A percentile compares a stretch with the other conserved stretches of the same genome.
phyloP scores from a whole-genome alignment of 2,329 filamentous ascomycete genomes.

The Penicillium sp. region DNA sequence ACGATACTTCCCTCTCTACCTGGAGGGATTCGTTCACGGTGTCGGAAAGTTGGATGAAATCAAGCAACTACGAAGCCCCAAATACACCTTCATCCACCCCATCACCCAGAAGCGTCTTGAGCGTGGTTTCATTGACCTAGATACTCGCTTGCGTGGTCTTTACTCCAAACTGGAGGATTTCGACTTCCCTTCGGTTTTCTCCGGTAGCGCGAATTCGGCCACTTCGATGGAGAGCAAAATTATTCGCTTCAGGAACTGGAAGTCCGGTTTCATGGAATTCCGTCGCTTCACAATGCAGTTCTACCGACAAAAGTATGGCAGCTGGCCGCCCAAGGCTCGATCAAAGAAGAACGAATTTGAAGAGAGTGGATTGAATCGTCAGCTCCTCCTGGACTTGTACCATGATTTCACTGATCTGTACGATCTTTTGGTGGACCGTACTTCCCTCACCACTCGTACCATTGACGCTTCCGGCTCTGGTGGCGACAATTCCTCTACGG shows the following conservation, averaged over 20 bases:
- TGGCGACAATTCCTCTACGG: slow-evolving; percentile 41
- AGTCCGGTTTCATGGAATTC: slow-evolving; percentile 70
- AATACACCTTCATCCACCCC: slow-evolving; percentile 68
- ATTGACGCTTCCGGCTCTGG: slow-evolving; percentile 65
- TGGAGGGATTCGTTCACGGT: slow-evolving; percentile 87
- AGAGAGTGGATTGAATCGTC: slow-evolving; percentile 80
- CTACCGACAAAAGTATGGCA: slow-evolving; percentile 67
- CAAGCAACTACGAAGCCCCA: slow-evolving; percentile 66
- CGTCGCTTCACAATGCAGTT: slow-evolving; percentile 70
- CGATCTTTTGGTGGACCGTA: slow-evolving; percentile 81
- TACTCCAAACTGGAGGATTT: slow-evolving; percentile 79
- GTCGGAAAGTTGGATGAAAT: slow-evolving; percentile 80
- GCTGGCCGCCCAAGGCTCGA: slow-evolving; percentile 86
- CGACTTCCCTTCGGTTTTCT: slow-evolving; percentile 86
- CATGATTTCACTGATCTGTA: slow-evolving; percentile 83
- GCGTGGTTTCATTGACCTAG: slow-evolving; percentile 76
- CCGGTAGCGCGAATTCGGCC: slow-evolving; percentile 82
- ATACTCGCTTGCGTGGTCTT: slow-evolving; percentile 68
- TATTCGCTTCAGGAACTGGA: slow-evolving; percentile 84
- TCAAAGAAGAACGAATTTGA: slow-evolving; percentile 90
- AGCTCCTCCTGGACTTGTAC: slow-evolving; percentile 80
- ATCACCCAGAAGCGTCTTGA: slow-evolving; percentile 78
- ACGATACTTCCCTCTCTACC: slow-evolving; percentile 78
- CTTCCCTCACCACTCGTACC: slow-evolving; percentile 73
- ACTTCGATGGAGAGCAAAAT: slow-evolving; percentile 73